These are phyloP conservation scores for Eleusine indica DNA, from an alignment of 176 grass and related monocot species.

Conservation along the genomic window DNA sequence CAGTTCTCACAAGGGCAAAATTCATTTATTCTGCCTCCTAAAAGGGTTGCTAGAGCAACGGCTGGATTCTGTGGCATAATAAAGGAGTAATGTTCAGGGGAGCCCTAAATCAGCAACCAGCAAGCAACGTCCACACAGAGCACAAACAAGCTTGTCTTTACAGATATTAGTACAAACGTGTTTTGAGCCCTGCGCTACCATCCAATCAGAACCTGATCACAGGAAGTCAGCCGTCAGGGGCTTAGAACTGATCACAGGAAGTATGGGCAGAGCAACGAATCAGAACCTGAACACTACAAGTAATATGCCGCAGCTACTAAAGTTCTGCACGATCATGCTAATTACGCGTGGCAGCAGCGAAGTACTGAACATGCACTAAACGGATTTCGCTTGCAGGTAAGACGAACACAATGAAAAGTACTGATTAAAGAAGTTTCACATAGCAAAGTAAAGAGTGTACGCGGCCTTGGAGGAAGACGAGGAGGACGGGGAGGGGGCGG, in stretches of 20 bases:
- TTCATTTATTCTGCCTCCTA: constrained; percentile 16
- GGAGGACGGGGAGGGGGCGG: constrained; percentile 32
- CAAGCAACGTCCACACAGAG: constrained; percentile 36
- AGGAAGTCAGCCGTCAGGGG: not conserved
- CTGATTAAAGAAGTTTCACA: constrained; percentile 3
- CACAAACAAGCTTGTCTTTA: constrained; percentile 46
- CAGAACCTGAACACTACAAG: constrained; percentile 23
- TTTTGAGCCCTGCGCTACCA: not conserved
- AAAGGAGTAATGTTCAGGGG: constrained; percentile 46
- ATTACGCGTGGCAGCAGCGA: constrained; percentile 23
- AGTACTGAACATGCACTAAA: constrained; percentile 40
- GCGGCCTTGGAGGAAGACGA: constrained; percentile 39
- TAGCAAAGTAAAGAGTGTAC: too few relatives aligned
- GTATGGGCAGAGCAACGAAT: constrained; percentile 35
- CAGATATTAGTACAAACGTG: constrained; percentile 34
- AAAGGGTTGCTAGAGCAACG: constrained; percentile 35
- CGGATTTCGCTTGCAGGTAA: constrained; percentile 13
- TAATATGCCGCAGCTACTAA: constrained; percentile 33
- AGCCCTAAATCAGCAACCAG: constrained; percentile 42
- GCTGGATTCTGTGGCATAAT: constrained; percentile 15
- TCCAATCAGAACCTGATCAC: constrained; percentile 29
- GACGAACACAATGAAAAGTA: constrained; percentile 12
- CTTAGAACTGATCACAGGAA: constrained; percentile 42
- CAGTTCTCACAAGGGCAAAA: constrained; percentile 3
- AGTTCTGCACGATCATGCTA: constrained; percentile 4